Percentiles rank a stretch among this genome's conserved stretches.
These are phyloP conservation scores for Neurospora tetrasperma DNA, from an alignment of 495 filamentous ascomycete genomes.

Conservation along the genomic window DNA sequence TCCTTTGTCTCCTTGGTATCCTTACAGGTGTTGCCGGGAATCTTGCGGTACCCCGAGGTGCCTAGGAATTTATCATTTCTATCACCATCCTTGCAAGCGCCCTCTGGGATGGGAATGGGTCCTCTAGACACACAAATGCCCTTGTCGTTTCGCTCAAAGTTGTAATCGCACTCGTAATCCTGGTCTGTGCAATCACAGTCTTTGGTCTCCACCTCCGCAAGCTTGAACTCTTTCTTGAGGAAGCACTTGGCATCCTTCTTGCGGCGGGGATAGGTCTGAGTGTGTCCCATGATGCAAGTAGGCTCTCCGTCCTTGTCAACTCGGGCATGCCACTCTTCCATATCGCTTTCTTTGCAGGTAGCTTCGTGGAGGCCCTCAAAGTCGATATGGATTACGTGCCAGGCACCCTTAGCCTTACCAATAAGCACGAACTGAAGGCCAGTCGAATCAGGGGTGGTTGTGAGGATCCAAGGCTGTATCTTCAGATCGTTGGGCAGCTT, in stretches of 20 bases:
- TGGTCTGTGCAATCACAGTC: constrained; percentile 67
- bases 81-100: constrained; percentile 52
- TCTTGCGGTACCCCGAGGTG: constrained; percentile 80
- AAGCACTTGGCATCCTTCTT: constrained; percentile 84
- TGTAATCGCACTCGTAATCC: constrained; percentile 94
- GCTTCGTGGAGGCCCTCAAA: constrained; percentile 72
- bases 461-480: constrained; percentile 58
- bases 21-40: constrained; percentile 82
- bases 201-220: constrained; percentile 51
- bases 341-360: constrained; percentile 70
- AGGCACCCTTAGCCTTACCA: constrained; percentile 37
- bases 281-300: constrained; percentile 90
- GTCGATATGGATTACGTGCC: constrained; percentile 62
- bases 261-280: constrained; percentile 68
- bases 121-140: constrained; percentile 46
- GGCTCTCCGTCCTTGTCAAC: constrained; percentile 68
- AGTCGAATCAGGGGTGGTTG: constrained; percentile 81
- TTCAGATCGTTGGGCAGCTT: constrained; percentile 51
- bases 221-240: constrained; percentile 73
- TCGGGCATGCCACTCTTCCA: constrained; percentile 80
- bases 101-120: constrained; percentile 46
- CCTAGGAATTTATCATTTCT: constrained; percentile 62
- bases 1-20: constrained; percentile 37
- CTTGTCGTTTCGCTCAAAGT: constrained; percentile 55
- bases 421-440: constrained; percentile 80